These are phyloP conservation scores for Ophiorrhiza pumila DNA, from an alignment of 257 asterid genomes.

Conservation along the genomic window DNA sequence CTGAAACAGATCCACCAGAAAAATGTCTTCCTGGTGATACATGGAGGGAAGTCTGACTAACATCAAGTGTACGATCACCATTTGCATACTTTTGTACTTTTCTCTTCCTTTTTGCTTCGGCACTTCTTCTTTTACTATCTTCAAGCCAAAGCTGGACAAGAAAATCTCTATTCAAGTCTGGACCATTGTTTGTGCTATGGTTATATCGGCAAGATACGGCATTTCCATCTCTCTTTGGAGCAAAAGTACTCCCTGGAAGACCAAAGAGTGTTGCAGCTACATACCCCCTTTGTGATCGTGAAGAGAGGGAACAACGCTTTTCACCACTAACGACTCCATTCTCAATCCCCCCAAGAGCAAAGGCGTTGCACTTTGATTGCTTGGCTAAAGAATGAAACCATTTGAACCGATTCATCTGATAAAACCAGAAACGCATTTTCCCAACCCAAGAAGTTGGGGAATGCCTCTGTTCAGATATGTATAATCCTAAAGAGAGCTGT, in stretches of 20 bases:
- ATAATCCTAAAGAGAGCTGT: background rate
- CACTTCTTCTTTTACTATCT: slow-evolving; percentile 45
- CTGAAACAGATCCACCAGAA: slow-evolving; percentile 44
- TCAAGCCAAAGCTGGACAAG: slow-evolving; percentile 70
- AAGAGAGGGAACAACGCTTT: slow-evolving; percentile 26
- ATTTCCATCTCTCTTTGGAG: slow-evolving; percentile 27
- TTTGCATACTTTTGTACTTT: slow-evolving; percentile 28
- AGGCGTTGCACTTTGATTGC: slow-evolving; percentile 31
- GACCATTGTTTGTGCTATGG: slow-evolving; percentile 35
- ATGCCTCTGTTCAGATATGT: background rate
- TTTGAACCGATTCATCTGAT: slow-evolving; percentile 54
- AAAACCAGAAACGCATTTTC: slow-evolving; percentile 18
- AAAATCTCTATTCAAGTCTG: slow-evolving; percentile 69
- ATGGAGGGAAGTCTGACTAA: slow-evolving; percentile 23
- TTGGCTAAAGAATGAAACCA: slow-evolving; percentile 35
- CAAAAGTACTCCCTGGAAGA: slow-evolving; percentile 22
- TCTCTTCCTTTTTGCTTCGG: slow-evolving; percentile 29
- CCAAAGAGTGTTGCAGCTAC: slow-evolving; percentile 25
- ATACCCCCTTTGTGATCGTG: slow-evolving; percentile 31
- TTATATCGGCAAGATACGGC: slow-evolving; percentile 31
- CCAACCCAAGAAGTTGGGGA: background rate
- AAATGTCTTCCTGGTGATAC: slow-evolving; percentile 38
- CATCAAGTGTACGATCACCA: slow-evolving; percentile 25
- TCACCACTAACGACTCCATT: slow-evolving; percentile 24
- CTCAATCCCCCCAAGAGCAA: slow-evolving; percentile 25